Base-by-base conservation (phyloP, 2,329 filamentous ascomycete species). In the Epicoccum sorghinum region DNA sequence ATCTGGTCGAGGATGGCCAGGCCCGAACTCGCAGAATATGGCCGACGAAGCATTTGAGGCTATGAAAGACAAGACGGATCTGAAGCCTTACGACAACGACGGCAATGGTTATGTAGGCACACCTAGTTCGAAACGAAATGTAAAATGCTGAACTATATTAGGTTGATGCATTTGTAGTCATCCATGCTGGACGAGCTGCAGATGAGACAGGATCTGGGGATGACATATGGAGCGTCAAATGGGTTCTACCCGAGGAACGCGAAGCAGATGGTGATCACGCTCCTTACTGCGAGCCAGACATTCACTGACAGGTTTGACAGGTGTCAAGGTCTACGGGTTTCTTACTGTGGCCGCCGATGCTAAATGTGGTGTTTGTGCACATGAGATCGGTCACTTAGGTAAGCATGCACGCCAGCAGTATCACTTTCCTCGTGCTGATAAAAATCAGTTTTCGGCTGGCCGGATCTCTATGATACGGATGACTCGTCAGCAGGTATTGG, bases 141-240 rank as follows among this genome's bases (percentile, higher is more conserved):
- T 43, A 5, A 2, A 4, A 24, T 7, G 29, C 46, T 49, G 23
- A 49, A 8, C 7, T n/a, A 12, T 8, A 9, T n/a, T 13, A 63
- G 60, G 61, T 66, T 14, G 65, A 68, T 62, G 65, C 64, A 1
- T 68, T 64, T 51, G 52, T 68, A 6, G 56, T 67, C 4, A 61
- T 67, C 13, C 65, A 68, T 47, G 65, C 65, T 18, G 65, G 64
- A 12, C 40, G 38, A 18, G 62, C 48, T 22, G 62, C 60, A n/a
- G 65, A 62, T 7, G 48, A 58, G 32, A 61, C 58, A 10, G 55
- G 55, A 8, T 40, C 55, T 10, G 10, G 14, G 2, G 47, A 45
- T n/a, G 60, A 68, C 45, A 61, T 68, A 9, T 68, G 65, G 65
- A 60, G 55, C 33, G 54, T 67, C 6, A 68, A 68, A 52, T 66